Evolutionary conservation across 345 rosid species (phyloP), one percentile per base, ranked within the genome.

Genomic region (Gossypium mustelinum): DNA sequence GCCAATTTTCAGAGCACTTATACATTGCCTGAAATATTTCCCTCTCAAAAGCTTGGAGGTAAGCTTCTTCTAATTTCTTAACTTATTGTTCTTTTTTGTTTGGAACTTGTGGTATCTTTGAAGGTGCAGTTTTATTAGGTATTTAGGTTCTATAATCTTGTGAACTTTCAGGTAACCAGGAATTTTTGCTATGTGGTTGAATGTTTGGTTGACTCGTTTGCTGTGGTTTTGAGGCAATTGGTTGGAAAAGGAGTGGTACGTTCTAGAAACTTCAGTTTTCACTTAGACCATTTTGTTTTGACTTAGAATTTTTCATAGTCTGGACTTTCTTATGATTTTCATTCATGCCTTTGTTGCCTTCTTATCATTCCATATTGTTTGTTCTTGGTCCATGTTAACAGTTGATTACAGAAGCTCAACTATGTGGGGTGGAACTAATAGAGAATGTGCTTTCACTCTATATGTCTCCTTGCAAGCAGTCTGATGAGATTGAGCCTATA

Each of bases 1-100:
- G 75, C 91, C 92, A 8, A 24, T 90, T 34, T 80, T 94, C 70
- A 85, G 87, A 85, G 77, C 92, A 61, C 77, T 94, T 76, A 81
- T 81, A 52, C 81, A 85, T 61, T 88, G 86, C 79, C 83, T 94
- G 54, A 82, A 86, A 51, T 80, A 80, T 76, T 77, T 86, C 64
- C 89, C 90, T 2, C 81, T 76, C 43, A 84, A 78, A 74, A 81
- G 80, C 64, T 58, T 73, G 13, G 86, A 87, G 54, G 98, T 92
- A 82, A 84, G 41, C 5, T 16, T 62, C 45, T 62, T 61, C 10
- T 7, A 11, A 62, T 29, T 34, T 60, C 18, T 25, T 4, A 27
- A 25, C 2, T 60, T 25, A 27, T 25, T 25, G 8, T 41, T 25
- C 65, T 60, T 13, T 62, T n/a, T 1, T 17, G 13, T 41, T 17